Evolutionary conservation across 768 basidiomycete species (phyloP).

Genomic region (Daedalea quercina): DNA sequence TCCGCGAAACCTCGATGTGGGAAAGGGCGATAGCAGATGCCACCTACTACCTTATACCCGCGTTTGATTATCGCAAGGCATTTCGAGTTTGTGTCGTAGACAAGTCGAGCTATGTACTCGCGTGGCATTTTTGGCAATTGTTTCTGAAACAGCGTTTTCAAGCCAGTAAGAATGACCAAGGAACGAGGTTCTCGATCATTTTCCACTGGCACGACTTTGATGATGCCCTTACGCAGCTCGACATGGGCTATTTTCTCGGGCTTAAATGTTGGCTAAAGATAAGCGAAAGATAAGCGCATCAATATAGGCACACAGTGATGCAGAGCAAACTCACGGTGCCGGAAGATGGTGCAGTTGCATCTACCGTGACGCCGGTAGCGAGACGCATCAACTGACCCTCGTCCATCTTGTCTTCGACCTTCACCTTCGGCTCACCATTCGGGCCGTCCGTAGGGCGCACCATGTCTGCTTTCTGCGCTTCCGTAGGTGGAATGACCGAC

Average conservation of each 20-base stretch:
- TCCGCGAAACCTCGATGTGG: slow-evolving; percentile 93
- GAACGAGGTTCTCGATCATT: slow-evolving; percentile 76
- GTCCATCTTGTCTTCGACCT: slow-evolving; percentile 76
- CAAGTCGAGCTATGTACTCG: slow-evolving; percentile 95
- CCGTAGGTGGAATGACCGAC: slow-evolving; percentile 34
- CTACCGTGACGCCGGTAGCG: slow-evolving; percentile 75
- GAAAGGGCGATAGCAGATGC: slow-evolving; percentile 96
- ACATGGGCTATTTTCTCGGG: slow-evolving; percentile 73
- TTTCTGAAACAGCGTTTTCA: slow-evolving; percentile 95
- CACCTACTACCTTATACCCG: slow-evolving; percentile 93
- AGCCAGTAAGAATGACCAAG: slow-evolving; percentile 81
- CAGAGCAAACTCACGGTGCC: slow-evolving; percentile 35
- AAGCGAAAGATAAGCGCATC: background rate
- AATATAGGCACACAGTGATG: slow-evolving; percentile 1
- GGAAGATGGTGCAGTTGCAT: slow-evolving; percentile 43
- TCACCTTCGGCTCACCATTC: slow-evolving; percentile 46
- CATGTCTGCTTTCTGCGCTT: slow-evolving; percentile 31
- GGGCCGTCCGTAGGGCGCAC: slow-evolving; percentile 35
- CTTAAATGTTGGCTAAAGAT: slow-evolving; percentile 28
- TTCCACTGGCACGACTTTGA: slow-evolving; percentile 76
- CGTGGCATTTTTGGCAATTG: slow-evolving; percentile 98
- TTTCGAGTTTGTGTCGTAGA: slow-evolving; percentile 90
- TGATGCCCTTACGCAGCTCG: slow-evolving; percentile 79
- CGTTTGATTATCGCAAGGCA: slow-evolving; percentile 91
- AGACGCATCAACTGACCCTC: slow-evolving; percentile 71